phyloP scores from a whole-genome alignment of 257 asterid genomes.

The Verbena officinalis region DNA sequence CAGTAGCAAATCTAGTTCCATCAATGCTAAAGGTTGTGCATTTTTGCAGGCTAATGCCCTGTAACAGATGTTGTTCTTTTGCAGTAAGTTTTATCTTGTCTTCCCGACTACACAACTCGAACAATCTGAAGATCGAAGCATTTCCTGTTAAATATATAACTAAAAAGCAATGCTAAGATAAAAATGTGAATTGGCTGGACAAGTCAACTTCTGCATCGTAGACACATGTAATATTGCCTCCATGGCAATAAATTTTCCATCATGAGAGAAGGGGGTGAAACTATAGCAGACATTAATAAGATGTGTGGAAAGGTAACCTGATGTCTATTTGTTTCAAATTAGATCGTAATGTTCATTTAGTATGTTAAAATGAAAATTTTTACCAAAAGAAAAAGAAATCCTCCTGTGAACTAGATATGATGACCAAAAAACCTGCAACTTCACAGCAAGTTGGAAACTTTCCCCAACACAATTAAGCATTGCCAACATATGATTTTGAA shows the following conservation, averaged over 20 bases:
- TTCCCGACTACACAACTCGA: conserved; percentile 62
- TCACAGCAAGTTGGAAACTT: neutral
- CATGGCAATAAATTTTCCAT: conserved; percentile 6
- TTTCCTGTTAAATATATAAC: conserved; percentile 2
- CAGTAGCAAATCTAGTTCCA: conserved; percentile 89
- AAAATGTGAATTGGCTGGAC: conserved; percentile 5
- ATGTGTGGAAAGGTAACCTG: neutral
- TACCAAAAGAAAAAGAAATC: neutral
- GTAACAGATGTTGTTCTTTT: conserved; percentile 67
- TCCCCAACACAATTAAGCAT: neutral
- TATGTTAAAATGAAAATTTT: neutral
- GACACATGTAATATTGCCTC: neutral
- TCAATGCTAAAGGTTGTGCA: conserved; percentile 92
- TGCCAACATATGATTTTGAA: neutral
- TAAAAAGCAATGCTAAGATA: neutral
- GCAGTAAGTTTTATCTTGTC: conserved; percentile 51
- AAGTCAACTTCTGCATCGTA: neutral
- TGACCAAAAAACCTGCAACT: neutral
- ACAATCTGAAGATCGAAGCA: conserved; percentile 54
- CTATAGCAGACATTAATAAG: neutral
- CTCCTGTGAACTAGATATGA: neutral
- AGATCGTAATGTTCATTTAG: neutral
- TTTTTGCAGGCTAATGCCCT: conserved; percentile 71
- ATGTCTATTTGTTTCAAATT: neutral
- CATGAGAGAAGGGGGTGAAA: too few relatives aligned